Evolutionary conservation across 805 yeast genomes (phyloP).

Genomic region (Groenewaldozyma salmanticensis): DNA sequence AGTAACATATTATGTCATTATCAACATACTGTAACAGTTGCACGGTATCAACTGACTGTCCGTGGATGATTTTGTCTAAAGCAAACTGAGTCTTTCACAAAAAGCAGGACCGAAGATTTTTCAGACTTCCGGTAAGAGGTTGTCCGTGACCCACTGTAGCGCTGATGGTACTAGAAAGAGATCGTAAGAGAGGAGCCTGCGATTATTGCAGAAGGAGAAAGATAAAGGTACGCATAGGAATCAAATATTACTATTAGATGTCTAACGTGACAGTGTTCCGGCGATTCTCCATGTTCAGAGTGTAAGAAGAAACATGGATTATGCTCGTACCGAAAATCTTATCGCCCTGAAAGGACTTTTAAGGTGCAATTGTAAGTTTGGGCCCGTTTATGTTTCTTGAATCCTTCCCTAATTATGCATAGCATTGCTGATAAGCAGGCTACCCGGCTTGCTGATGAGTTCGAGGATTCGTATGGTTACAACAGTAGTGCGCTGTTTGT

Average conservation of each 20-base stretch:
- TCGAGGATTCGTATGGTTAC: constrained; percentile 5
- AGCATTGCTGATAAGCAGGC: neutral
- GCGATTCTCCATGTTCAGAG: constrained; percentile 1
- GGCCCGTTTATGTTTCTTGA: no score
- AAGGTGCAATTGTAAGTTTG: constrained; percentile 1
- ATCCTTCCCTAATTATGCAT: neutral
- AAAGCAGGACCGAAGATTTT: no score
- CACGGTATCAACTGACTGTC: no score
- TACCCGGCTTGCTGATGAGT: neutral
- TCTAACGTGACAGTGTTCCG: constrained; percentile 2
- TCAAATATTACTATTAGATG: no score
- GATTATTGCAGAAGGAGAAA: constrained; percentile 4
- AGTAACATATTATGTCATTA: no score
- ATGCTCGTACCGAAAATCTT: constrained; percentile 2
- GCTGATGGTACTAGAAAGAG: no score
- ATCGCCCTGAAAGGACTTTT: neutral
- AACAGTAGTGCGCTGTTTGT: constrained; percentile 7
- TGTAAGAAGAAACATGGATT: constrained; percentile 1
- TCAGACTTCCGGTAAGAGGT: no score
- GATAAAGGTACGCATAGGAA: constrained; percentile 2
- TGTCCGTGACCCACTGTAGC: no score
- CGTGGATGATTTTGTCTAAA: no score
- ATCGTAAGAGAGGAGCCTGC: constrained; percentile 3
- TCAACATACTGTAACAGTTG: no score
- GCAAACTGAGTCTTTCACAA: no score